phyloP scores from a whole-genome alignment of 73 alveolate genomes.

The Tetrahymena malaccensis region DNA sequence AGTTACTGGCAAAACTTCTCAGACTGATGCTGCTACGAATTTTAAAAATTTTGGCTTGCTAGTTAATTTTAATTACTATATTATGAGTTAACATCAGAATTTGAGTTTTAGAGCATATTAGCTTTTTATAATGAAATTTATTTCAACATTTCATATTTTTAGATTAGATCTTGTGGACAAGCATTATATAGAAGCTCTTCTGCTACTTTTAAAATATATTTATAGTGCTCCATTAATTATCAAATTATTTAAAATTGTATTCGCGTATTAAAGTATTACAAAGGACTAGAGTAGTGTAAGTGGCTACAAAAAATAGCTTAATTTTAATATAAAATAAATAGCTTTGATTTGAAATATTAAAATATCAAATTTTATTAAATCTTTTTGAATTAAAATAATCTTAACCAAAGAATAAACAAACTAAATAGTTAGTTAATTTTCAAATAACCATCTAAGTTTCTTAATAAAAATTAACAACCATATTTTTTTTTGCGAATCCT shows the following conservation, averaged over 20 bases:
- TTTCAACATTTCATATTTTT: neutral
- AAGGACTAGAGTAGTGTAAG: too few relatives aligned
- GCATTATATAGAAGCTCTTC: neutral
- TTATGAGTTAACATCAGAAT: neutral
- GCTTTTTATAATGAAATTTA: neutral
- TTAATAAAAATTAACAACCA: neutral
- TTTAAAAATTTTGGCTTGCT: neutral
- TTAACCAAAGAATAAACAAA: neutral
- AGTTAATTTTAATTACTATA: neutral
- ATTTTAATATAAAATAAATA: neutral
- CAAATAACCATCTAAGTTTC: neutral
- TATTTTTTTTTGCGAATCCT: neutral
- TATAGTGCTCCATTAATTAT: neutral
- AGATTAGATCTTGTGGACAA: neutral
- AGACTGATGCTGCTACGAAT: neutral
- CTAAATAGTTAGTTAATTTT: neutral
- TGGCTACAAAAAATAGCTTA: neutral
- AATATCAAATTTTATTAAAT: neutral
- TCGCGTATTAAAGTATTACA: too few relatives aligned
- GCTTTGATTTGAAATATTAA: neutral
- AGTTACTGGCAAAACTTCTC: neutral
- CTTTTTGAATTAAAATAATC: neutral
- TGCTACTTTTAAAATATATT: neutral
- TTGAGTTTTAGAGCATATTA: neutral
- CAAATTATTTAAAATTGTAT: neutral